Conservation (phyloP, 108 stramenopile species). For the Schizochytrium sp. region DNA sequence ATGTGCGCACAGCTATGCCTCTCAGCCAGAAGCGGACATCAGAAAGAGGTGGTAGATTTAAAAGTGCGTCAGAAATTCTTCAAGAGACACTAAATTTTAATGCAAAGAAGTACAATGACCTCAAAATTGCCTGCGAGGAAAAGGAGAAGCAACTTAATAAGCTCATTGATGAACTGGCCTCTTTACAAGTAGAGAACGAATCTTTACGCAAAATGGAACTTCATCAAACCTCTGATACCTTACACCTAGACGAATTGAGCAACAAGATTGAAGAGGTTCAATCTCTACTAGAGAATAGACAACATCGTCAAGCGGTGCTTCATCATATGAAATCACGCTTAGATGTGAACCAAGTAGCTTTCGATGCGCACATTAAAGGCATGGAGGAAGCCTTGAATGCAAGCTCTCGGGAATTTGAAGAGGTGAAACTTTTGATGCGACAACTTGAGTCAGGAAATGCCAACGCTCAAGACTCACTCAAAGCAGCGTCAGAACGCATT, state of each 20-base stretch:
- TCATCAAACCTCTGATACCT: constrained; percentile 43
- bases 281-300: not conserved
- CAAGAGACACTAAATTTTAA: constrained; percentile 50
- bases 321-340: constrained; percentile 32
- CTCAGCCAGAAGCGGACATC: not conserved
- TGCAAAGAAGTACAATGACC: constrained; percentile 50
- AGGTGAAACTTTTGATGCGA: constrained; percentile 38
- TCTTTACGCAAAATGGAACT: constrained; percentile 49
- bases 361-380: constrained; percentile 55
- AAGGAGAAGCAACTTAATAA: constrained; percentile 39
- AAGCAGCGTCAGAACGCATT: constrained; percentile 26
- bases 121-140: constrained; percentile 2
- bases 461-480: constrained; percentile 23
- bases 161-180: constrained; percentile 19
- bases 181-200: constrained; percentile 44
- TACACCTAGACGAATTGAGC: not conserved
- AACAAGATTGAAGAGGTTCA: not conserved
- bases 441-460: constrained; percentile 50
- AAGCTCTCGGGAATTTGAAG: constrained; percentile 58
- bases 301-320: not conserved
- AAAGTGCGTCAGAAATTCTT: constrained; percentile 38
- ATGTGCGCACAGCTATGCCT: constrained; percentile 25
- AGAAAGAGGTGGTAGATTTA: not conserved
- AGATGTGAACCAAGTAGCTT: constrained; percentile 45
- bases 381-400: constrained; percentile 60